A percentile compares a stretch with the other conserved stretches of the same genome.
Evolutionary conservation across 164 flowering plant species (phyloP).

Genomic region (Chimonanthus praecox): DNA sequence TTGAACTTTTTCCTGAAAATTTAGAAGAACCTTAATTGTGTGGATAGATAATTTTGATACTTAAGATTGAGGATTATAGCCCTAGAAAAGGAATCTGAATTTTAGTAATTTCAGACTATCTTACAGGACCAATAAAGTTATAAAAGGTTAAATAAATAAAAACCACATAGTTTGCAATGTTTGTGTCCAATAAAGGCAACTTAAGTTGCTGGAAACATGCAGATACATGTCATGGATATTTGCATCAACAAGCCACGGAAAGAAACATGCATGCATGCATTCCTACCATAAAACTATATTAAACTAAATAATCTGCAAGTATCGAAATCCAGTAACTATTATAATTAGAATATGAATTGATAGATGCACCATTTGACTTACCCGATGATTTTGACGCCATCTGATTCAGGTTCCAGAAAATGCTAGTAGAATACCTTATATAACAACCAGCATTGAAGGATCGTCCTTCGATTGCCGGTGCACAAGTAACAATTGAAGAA

Average conservation of each 20-base stretch:
- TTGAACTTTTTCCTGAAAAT: slow-evolving; percentile 10
- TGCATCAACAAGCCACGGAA: too few species aligned
- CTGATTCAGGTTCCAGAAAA: slow-evolving; percentile 12
- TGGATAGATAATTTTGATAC: not conserved
- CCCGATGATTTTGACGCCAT: slow-evolving; percentile 5
- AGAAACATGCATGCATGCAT: too few species aligned
- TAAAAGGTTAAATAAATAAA: too few species aligned
- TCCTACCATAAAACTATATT: too few species aligned
- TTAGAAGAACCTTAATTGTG: not conserved
- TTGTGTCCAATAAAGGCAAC: too few species aligned
- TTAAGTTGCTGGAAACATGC: too few species aligned
- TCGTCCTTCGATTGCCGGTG: slow-evolving; percentile 3
- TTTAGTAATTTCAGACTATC: too few species aligned
- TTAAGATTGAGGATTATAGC: not conserved
- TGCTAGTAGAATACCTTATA: slow-evolving; percentile 4
- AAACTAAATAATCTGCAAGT: too few species aligned
- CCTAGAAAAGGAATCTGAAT: not conserved
- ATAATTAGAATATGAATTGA: not conserved
- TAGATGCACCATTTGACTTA: not conserved
- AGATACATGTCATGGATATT: too few species aligned
- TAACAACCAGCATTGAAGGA: slow-evolving; percentile 9
- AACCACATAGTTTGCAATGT: too few species aligned
- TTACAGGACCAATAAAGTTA: too few species aligned
- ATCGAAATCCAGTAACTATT: not conserved
- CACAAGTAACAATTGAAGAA: not conserved